Evolutionary conservation across 2,329 filamentous ascomycete species (phyloP).

Genomic region (Aspergillus luchuensis): DNA sequence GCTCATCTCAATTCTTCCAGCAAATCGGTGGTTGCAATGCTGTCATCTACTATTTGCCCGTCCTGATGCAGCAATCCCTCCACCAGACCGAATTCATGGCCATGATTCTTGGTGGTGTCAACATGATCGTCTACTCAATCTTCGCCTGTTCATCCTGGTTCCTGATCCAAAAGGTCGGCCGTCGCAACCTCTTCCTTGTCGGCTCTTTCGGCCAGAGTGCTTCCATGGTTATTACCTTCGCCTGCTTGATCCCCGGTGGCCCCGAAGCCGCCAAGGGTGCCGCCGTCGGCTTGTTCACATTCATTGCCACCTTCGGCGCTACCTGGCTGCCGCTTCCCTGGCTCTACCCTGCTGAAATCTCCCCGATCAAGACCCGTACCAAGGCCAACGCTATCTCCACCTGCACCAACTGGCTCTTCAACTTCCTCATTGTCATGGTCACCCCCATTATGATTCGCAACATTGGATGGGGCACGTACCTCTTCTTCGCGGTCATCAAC

Average conservation of each 20-base stretch:
- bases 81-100: slow-evolving; percentile 22
- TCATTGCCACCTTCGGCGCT: slow-evolving; percentile 67
- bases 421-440: slow-evolving; percentile 56
- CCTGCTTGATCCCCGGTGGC: slow-evolving; percentile 32
- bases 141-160: slow-evolving; percentile 32
- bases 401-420: slow-evolving; percentile 56
- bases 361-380: slow-evolving; percentile 55
- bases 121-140: slow-evolving; percentile 31
- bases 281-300: slow-evolving; percentile 64
- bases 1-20: slow-evolving; percentile 41
- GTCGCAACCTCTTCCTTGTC: slow-evolving; percentile 39
- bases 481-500: slow-evolving; percentile 45
- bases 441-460: slow-evolving; percentile 40
- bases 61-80: slow-evolving; percentile 48
- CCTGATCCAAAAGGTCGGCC: slow-evolving; percentile 42
- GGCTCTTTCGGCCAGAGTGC: slow-evolving; percentile 39
- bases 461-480: slow-evolving; percentile 43
- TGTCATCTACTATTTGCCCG: slow-evolving; percentile 49
- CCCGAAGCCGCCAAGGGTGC: slow-evolving; percentile 35
- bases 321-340: slow-evolving; percentile 65
- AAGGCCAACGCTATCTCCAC: slow-evolving; percentile 56
- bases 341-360: slow-evolving; percentile 53
- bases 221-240: slow-evolving; percentile 37
- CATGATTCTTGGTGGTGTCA: slow-evolving; percentile 32
- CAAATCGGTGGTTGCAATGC: slow-evolving; percentile 51